Conservation (phyloP, 805 yeast genomes). For the Teunomyces kruisii region DNA sequence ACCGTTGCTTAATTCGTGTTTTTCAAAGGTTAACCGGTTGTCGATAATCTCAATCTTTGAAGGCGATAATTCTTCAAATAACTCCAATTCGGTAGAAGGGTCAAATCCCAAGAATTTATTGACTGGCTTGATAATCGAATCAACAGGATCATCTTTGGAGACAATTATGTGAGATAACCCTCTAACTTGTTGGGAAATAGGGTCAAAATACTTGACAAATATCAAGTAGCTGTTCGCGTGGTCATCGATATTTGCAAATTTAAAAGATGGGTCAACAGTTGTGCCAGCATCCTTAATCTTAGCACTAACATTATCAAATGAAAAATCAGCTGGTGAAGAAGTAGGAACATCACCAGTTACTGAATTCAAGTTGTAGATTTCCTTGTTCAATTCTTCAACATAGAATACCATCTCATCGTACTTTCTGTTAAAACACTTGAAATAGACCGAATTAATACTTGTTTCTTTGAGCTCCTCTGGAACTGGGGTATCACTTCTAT, state of each 20-base stretch:
- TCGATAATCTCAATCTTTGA: conserved; percentile 48
- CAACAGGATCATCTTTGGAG: conserved; percentile 45
- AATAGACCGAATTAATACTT: conserved; percentile 54
- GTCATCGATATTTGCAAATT: conserved; percentile 16
- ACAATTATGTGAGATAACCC: conserved; percentile 66
- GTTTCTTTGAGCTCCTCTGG: conserved; percentile 26
- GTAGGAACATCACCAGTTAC: conserved; percentile 6
- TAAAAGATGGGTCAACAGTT: conserved; percentile 7
- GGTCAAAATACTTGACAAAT: conserved; percentile 70
- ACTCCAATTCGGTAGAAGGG: conserved; percentile 30
- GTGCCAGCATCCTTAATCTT: conserved; percentile 17
- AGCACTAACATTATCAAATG: conserved; percentile 17
- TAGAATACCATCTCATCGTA: conserved; percentile 56
- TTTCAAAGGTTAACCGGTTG: conserved; percentile 44
- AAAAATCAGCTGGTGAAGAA: conserved; percentile 21
- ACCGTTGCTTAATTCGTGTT: conserved; percentile 63
- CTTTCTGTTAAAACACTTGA: conserved; percentile 45
- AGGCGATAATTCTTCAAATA: conserved; percentile 64
- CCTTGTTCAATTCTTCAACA: conserved; percentile 58
- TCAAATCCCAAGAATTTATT: conserved; percentile 42
- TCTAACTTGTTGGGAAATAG: conserved; percentile 47
- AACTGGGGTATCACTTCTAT: conserved; percentile 53
- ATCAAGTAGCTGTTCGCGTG: conserved; percentile 23
- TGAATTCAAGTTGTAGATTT: conserved; percentile 23
- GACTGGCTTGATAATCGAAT: conserved; percentile 40